Base-by-base conservation (phyloP, 495 filamentous ascomycete species). In the Penicillium diatomitis region DNA sequence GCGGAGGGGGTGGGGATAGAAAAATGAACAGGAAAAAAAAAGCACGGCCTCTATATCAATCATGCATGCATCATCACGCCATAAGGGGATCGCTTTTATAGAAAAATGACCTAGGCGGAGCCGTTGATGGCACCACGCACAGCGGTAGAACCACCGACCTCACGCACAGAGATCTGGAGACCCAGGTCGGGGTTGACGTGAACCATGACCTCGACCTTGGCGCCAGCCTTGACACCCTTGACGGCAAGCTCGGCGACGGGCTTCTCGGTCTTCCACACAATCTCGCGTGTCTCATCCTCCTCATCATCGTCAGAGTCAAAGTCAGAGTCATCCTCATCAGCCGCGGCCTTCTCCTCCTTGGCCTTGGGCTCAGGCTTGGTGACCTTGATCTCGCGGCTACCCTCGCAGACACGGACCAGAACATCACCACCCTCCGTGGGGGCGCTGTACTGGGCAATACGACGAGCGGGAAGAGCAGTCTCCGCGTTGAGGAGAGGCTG, bases 131-230 rank as follows among this genome's bases (percentile, higher is more conserved):
- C 77, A 29, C 90, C 89, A 53, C 90, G 78, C 35, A 94, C 86
- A 49, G 87, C 89, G 31, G 83, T 82, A 70, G 94, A 88, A 32
- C 81, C 85, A 47, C 90, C 90, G 34, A 95, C 83, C 63, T 95
- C 89, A 50, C 90, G 77, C 49, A 83, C 83, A 28, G 88, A 85
- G 57, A 95, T 74, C 50, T 83, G 85, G 50, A 96, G 75, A 48
- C 72, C 73, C 42, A 95, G 68, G 65, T 96, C 90, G 11, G 76
- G 77, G 38, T 76, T 79, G 48, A 96, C 86, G 57, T 88, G 90
- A 51, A 98, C 77, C 62, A 85, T 91, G 41, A 97, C 82, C 77
- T 97, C 92, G 52, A 97, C 82, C 74, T 92, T 96, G 54, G 78
- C 76, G 35, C 87, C 87, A 74, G 90, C 90, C 80, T 87, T 88